These are phyloP conservation scores for Fraxinus quadrangulata DNA, from an alignment of 257 asterid genomes.

Conservation along the genomic window DNA sequence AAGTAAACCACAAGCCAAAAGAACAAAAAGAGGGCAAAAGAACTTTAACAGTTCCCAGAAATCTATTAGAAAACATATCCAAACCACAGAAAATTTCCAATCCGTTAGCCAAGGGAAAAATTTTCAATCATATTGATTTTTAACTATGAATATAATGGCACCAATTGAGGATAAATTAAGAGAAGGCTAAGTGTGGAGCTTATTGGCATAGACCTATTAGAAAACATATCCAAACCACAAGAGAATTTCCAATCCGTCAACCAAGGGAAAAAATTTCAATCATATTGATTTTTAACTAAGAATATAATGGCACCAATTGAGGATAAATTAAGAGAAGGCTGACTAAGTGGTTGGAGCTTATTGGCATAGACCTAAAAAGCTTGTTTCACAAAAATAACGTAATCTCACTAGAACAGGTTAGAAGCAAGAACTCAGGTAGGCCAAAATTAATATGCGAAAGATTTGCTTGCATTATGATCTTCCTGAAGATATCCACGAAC, in stretches of 20 bases:
- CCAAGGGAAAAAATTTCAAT: not conserved
- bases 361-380: not conserved
- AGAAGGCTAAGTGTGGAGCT: not conserved
- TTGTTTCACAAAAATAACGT: not conserved
- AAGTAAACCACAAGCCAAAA: slow-evolving; percentile 3
- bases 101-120: not conserved
- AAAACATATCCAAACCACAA: not conserved
- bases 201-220: not conserved
- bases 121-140: not conserved
- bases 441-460: not conserved
- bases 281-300: not conserved
- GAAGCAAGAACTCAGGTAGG: not conserved
- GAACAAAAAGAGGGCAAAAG: not conserved
- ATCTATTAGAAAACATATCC: not conserved
- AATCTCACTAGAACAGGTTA: not conserved
- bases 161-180: not conserved
- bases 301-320: not conserved
- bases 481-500: not conserved
- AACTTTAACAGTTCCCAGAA: not conserved
- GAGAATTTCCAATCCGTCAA: not conserved
- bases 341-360: not conserved
- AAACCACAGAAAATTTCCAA: not conserved
- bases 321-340: not conserved
- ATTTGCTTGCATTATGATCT: not conserved
- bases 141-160: not conserved